These are phyloP conservation scores for Coniferiporia weirii DNA, from an alignment of 1,284 basidiomycete species.

Conservation along the genomic window DNA sequence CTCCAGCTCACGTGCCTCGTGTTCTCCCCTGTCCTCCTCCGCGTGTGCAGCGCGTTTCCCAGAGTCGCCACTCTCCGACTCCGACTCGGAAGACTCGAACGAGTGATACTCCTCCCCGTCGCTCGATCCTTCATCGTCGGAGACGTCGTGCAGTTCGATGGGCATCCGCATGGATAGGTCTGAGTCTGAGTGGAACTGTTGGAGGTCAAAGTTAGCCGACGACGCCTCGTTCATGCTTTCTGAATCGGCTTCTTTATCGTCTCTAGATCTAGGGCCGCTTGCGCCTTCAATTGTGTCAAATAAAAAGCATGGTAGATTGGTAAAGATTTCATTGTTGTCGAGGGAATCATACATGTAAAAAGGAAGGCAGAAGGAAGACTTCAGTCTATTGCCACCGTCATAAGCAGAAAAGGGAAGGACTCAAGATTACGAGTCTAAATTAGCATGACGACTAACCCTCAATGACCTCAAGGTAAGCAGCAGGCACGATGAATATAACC, in stretches of 20 bases:
- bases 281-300: not conserved
- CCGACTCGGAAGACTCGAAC: slow-evolving; percentile 34
- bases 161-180: slow-evolving; percentile 8
- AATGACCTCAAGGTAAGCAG: slow-evolving; percentile 77
- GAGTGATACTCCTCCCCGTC: slow-evolving; percentile 35
- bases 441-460: slow-evolving; percentile 73
- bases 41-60: slow-evolving; percentile 29
- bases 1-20: slow-evolving; percentile 67
- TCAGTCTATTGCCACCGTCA: slow-evolving; percentile 61
- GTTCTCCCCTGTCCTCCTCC: slow-evolving; percentile 49
- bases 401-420: slow-evolving; percentile 54
- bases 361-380: slow-evolving; percentile 48
- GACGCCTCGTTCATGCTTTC: slow-evolving; percentile 16
- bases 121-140: slow-evolving; percentile 24
- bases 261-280: slow-evolving; percentile 7
- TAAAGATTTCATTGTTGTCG: slow-evolving; percentile 24
- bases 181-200: not conserved
- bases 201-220: not conserved
- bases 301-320: slow-evolving; percentile 20
- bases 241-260: slow-evolving; percentile 22
- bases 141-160: slow-evolving; percentile 7
- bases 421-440: slow-evolving; percentile 36
- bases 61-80: slow-evolving; percentile 41
- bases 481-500: slow-evolving; percentile 82
- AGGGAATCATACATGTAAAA: slow-evolving; percentile 36